Evolutionary conservation across 371 early-diverging fungal genomes (phyloP).

Genomic region (Saksenaea vasiformis): DNA sequence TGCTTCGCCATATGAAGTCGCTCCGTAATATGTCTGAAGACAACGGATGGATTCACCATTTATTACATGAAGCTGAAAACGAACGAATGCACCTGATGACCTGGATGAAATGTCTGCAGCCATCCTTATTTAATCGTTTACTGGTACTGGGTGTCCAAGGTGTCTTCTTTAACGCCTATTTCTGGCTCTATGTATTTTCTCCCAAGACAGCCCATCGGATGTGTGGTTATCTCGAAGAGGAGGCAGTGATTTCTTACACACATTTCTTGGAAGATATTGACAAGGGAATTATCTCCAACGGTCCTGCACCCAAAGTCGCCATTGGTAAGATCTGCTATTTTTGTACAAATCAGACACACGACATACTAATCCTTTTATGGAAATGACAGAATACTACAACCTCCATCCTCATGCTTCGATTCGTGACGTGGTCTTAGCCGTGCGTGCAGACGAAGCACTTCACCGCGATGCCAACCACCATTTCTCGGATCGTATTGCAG

Average conservation of each 20-base stretch:
- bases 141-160: conserved; percentile 78
- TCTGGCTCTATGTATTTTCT: conserved; percentile 78
- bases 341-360: neutral
- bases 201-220: conserved; percentile 86
- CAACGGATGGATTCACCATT: conserved; percentile 84
- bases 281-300: conserved; percentile 69
- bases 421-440: conserved; percentile 91
- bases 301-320: conserved; percentile 78
- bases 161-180: conserved; percentile 90
- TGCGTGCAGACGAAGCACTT: conserved; percentile 95
- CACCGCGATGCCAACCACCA: conserved; percentile 96
- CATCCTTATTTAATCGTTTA: conserved; percentile 63
- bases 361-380: neutral
- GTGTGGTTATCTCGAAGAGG: conserved; percentile 84
- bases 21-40: conserved; percentile 84
- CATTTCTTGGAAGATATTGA: conserved; percentile 90
- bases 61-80: conserved; percentile 89
- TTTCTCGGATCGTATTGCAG: conserved; percentile 64
- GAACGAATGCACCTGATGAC: conserved; percentile 87
- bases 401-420: conserved; percentile 80
- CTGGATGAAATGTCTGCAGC: conserved; percentile 81
- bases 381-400: conserved; percentile 82
- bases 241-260: conserved; percentile 94
- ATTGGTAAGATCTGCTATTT: conserved; percentile 32
- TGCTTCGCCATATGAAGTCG: conserved; percentile 83